Base-by-base conservation (phyloP, 345 rosid species). In the Lepidium africanum region DNA sequence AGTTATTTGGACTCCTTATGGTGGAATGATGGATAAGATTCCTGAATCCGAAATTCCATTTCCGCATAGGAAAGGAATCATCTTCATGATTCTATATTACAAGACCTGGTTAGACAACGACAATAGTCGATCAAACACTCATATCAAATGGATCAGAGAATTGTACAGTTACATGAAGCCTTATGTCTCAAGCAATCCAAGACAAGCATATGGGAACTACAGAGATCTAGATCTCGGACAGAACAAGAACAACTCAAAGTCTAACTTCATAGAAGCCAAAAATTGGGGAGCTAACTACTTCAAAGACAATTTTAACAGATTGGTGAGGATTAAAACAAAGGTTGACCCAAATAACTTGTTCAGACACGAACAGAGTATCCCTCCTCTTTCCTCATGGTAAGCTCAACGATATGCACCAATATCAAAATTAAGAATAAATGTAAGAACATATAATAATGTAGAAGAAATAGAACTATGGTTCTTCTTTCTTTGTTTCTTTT, bases 11-110 rank as follows among this genome's bases (percentile, higher is more conserved):
- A 86, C 71, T 15, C 93, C 96, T 5, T 87, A 78, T 45, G 93
- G 97, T 1, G 97, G 96, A 39, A 81, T 66, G 86, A 87, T 83
- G 90, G 65, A 72, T 17, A 71, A 60, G 15, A 85, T 89, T 50
- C 33, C 80, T 0, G 93, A 76, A 27, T 77, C 85, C 0, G 74
- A 58, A 3, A 83, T 70, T 5, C 87, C 91, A 0, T 88, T 83
- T 66, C 95, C 89, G 1, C 95, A 86, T 59, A 45, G 91, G 35
- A 75, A 51, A 1, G 91, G 92, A 5, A 71, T 17, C 14, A 11
- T 78, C 0, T 89, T 78, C 77, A 85, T 61, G 76, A 78, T 85
- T 65, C 83, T 74, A 27, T 84, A 85, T 19, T 2, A 64, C 9
- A 73, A 40, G 12, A 1, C 43, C 21, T 86, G 92, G 89, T 46